Evolutionary conservation across 352 stramenopile genomes (phyloP).

Genomic region (Albugo candida): DNA sequence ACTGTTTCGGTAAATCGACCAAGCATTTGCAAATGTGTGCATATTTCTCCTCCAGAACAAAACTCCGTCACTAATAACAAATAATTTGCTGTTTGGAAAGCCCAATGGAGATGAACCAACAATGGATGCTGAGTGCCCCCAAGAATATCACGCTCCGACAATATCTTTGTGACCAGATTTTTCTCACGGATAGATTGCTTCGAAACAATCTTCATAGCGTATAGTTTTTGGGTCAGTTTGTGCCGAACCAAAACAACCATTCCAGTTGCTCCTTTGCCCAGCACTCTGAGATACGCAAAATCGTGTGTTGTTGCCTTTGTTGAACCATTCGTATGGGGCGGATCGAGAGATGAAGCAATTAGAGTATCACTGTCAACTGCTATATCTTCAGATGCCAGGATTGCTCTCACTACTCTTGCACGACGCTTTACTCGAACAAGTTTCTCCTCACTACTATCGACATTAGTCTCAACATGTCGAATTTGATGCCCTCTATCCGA

Average conservation of each 20-base stretch:
- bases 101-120: conserved; percentile 59
- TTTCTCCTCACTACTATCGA: no score
- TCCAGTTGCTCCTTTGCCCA: conserved; percentile 75
- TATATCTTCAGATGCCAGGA: no score
- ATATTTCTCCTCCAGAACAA: conserved; percentile 51
- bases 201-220: conserved; percentile 66
- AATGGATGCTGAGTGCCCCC: conserved; percentile 44
- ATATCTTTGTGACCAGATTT: conserved; percentile 27
- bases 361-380: no score
- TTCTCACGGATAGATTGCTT: conserved; percentile 33
- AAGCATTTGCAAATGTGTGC: conserved; percentile 23
- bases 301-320: conserved; percentile 16
- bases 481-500: no score
- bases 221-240: conserved; percentile 24
- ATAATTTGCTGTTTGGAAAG: conserved; percentile 39
- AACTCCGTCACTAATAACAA: conserved; percentile 75
- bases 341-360: no score
- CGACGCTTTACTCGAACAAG: no score
- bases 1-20: conserved; percentile 30
- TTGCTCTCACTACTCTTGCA: no score
- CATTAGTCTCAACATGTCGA: no score
- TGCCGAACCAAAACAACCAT: conserved; percentile 62
- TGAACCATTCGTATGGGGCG: no score
- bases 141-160: conserved; percentile 59
- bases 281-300: conserved; percentile 78